Conservation (phyloP, 257 asterid species). For the Lycium barbarum region DNA sequence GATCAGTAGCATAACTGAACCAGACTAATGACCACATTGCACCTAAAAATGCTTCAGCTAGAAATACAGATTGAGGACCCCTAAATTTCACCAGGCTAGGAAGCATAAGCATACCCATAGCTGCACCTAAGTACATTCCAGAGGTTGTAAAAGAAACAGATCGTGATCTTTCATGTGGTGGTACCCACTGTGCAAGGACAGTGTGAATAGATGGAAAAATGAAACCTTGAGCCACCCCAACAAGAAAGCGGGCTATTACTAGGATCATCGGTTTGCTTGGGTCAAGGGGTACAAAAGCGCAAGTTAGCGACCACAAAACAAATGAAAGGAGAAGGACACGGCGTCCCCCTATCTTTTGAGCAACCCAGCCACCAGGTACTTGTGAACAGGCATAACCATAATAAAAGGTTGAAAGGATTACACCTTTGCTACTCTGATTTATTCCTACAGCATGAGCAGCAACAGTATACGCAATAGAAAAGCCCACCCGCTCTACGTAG, state of each 20-base stretch:
- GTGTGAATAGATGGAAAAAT: slow-evolving; percentile 94
- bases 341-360: slow-evolving; percentile 87
- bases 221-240: slow-evolving; percentile 93
- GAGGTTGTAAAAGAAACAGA: slow-evolving; percentile 89
- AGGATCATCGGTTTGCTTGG: slow-evolving; percentile 59
- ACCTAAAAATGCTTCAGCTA: slow-evolving; percentile 60
- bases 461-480: slow-evolving; percentile 85
- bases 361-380: slow-evolving; percentile 96
- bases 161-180: slow-evolving; percentile 86
- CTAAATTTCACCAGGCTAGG: slow-evolving; percentile 70
- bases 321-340: slow-evolving; percentile 82
- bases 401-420: slow-evolving; percentile 83
- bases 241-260: slow-evolving; percentile 84
- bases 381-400: slow-evolving; percentile 92
- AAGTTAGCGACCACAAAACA: slow-evolving; percentile 81
- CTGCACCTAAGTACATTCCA: slow-evolving; percentile 93
- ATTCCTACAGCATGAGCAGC: slow-evolving; percentile 87
- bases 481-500: slow-evolving; percentile 87
- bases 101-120: slow-evolving; percentile 78
- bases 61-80: slow-evolving; percentile 83
- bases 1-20: slow-evolving; percentile 74
- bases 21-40: slow-evolving; percentile 72
- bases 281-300: slow-evolving; percentile 78
- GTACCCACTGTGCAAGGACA: slow-evolving; percentile 93
- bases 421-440: slow-evolving; percentile 81